Base-by-base conservation (phyloP, 805 yeast genomes). In the Wickerhamiella galacta region DNA sequence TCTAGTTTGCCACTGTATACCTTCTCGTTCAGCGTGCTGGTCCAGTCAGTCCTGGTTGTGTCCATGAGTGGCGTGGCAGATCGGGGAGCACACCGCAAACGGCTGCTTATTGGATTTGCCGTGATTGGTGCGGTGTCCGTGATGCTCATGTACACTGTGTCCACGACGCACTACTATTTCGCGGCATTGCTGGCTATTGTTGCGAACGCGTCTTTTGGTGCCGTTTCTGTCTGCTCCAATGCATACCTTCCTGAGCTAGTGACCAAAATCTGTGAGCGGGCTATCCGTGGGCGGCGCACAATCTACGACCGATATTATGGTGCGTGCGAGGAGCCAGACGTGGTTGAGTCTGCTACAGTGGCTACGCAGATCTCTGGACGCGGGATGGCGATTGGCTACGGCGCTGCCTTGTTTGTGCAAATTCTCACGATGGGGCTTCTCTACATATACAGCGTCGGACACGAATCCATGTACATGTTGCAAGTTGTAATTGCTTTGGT, bases 201-300 rank as follows among this genome's bases (percentile, higher is more conserved):
- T 0, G 75, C 81, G 1, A 78, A 75, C 44, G 61, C 75, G 11
- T 67, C 77, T 16, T 78, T 69, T 52, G 92, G 92, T 1, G 80
- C 77, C 6, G 81, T 75, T 3, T 73, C 73, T 35, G 87, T 78
- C 8, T 75, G 83, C 42, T 85, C 83, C 5, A 79, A 78, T 49
- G 73, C 90, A 1, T 68, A 70, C 41, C 50, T 78, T 27, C 83
- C 90, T 0, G 60, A 68, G 1, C 52, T 78, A 23, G 76, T 71
- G 8, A 40, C 44, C 29, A 28, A 42, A 10, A 27, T 37, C 7
- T 20, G 37, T 16, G 32, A 33, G n/a, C 29, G 27, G 6, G 38
- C 33, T 25, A 16, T 30, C 21, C 32, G 33, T n/a, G 21, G 32
- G 25, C 36, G 36, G 19, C 31, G 25, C 10, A 34, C 46, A 1